Base-by-base conservation (phyloP, 129 eudicot species). In the Solidago caesia region DNA sequence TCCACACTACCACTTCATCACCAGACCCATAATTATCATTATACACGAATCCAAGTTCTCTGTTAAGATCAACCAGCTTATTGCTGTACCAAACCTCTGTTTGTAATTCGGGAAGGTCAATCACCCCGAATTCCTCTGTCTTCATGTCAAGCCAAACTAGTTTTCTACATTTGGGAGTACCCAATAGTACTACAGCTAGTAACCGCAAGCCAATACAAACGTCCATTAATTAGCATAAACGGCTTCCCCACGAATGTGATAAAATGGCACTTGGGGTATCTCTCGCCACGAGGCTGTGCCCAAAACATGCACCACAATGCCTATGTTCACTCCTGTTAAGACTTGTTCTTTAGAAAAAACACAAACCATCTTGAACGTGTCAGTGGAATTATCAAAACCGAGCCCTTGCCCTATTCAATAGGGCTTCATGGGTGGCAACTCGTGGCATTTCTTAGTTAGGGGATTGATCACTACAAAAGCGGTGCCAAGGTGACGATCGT, bases 291-390 rank as follows among this genome's bases (percentile, higher is more conserved):
- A 46, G 33, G 7, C 27, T 0, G 60, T 59, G 3, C 69, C 68
- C 68, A 60, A 60, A 14, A 45, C 77, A 60, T 73, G 77, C 43
- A 73, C 77, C 69, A 60, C 21, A 15, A 7, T 15, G 15, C 15
- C 7, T 13, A 49, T 10, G 5, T 43, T 14, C n/a, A n/a, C n/a
- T n/a, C n/a, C n/a, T n/a, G n/a, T n/a, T n/a, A n/a, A n/a, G n/a
- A n/a, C n/a, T n/a, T n/a, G n/a, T n/a, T n/a, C n/a, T n/a, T n/a
- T n/a, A 14, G 14, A 0, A 15, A 61, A 42, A 44, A 59, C 57
- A 45, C 13, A 58, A 13, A 72, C 68, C 5, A 33, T 45, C 58
- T 59, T 72, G 5, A 72, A 72, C 12, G 68, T 59, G 56, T 59
- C 21, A 44, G 29, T 72, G 25, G 56, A 57, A 58, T 58, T 26